Base-by-base conservation (phyloP, 495 filamentous ascomycete genomes). In the Penicillium pancosmium region DNA sequence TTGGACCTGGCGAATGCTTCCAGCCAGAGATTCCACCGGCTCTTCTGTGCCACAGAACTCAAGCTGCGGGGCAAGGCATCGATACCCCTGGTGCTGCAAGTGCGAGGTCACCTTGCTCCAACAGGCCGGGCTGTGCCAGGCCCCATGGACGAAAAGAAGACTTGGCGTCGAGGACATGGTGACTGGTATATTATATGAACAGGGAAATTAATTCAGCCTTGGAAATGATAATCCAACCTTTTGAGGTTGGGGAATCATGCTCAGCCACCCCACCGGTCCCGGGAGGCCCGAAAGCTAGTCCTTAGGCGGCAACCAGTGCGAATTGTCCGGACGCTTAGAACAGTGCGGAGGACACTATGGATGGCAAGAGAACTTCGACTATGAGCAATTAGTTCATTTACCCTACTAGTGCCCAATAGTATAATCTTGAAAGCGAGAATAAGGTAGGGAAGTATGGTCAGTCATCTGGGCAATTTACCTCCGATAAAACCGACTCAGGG, bases 61-160 rank as follows among this genome's bases (percentile, higher is more conserved):
- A 36, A 57, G 35, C 19, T 57, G 55, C 46, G 55, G 55, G 34
- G 47, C 34, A 12, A 57, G 35, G 27, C 55, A 57, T 13, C 48
- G 55, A 40, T 57, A 57, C 5, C 55, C 55, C 8, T 43, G 21
- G 11, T 57, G 55, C 46, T 57, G n/a, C 6, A 38, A 31, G 8
- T 13, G 33, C 44, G 34, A 44, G 25, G 33, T 40, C 33, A 34
- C 18, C 1, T 40, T 11, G 12, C 11, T 23, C 33, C 33, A 53
- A 23, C 16, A 53, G 3, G 15, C 51, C 6, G 51, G 16, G 9
- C n/a, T 12, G 16, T 53, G 51, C 51, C 51, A 53, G 13, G 34
- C 51, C 10, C 51, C 51, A 19, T 53, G 51, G 16, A 41, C 51
- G 18, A 53, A 40, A 4, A 53, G 21, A 6, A 53, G 34, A 23